These are phyloP conservation scores for Ophiocordyceps unilateralis DNA, from an alignment of 2,329 filamentous ascomycete genomes.

Conservation along the genomic window DNA sequence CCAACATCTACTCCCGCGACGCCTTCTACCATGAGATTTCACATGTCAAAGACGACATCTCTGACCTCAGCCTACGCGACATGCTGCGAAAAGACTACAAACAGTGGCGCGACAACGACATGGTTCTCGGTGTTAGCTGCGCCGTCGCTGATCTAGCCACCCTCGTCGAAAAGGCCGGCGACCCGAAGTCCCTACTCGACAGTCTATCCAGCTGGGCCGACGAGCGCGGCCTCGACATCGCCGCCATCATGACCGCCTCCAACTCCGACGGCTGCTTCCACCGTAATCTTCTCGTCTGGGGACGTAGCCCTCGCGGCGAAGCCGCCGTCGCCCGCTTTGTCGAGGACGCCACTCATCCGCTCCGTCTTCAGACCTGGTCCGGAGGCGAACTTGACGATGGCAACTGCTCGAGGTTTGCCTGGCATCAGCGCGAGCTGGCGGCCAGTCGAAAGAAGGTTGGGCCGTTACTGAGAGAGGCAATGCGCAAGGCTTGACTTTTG, in stretches of 20 bases:
- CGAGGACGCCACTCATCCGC: conserved; percentile 19
- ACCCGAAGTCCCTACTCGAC: conserved; percentile 24
- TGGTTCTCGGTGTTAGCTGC: conserved; percentile 49
- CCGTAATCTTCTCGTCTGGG: conserved; percentile 54
- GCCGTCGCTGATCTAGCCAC: conserved; percentile 46
- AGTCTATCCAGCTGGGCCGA: conserved; percentile 33
- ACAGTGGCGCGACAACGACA: conserved; percentile 44
- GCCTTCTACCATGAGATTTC: conserved; percentile 42
- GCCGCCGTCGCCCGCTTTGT: conserved; percentile 38
- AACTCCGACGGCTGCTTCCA: conserved; percentile 36
- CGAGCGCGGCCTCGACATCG: conserved; percentile 44
- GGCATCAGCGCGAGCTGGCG: conserved; percentile 46
- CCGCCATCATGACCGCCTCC: conserved; percentile 53
- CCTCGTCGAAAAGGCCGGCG: conserved; percentile 33
- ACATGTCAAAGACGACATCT: conserved; percentile 51
- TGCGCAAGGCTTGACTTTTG: conserved; percentile 16
- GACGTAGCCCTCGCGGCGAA: conserved; percentile 29
- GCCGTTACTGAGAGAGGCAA: conserved; percentile 42
- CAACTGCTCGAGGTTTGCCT: conserved; percentile 36
- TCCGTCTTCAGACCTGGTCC: conserved; percentile 40
- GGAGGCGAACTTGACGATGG: conserved; percentile 25
- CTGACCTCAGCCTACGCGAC: conserved; percentile 41
- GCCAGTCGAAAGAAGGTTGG: conserved; percentile 54
- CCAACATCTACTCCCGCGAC: conserved; percentile 30
- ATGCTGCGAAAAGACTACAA: conserved; percentile 75